Evolutionary conservation across 176 grass and related monocot species (phyloP).

Genomic region (Alopecurus myosuroides): DNA sequence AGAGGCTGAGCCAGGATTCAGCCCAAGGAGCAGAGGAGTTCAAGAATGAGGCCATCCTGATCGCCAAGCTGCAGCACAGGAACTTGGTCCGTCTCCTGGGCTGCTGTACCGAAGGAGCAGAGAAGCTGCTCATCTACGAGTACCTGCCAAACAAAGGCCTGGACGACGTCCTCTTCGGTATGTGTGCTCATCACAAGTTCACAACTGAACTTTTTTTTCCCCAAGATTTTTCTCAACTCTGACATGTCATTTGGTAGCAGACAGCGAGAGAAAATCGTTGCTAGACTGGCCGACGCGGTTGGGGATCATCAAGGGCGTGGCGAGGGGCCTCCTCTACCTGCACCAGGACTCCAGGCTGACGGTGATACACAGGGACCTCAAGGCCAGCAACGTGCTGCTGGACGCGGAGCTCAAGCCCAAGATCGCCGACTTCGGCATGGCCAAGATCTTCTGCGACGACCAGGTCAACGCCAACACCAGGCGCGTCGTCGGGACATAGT

Average conservation of each 20-base stretch:
- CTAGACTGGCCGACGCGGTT: conserved; percentile 41
- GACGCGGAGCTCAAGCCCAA: conserved; percentile 54
- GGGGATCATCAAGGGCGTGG: conserved; percentile 46
- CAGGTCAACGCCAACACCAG: conserved; percentile 53
- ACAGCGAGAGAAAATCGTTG: conserved; percentile 11
- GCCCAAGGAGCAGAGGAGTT: conserved; percentile 46
- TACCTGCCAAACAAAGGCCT: conserved; percentile 42
- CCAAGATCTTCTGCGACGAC: conserved; percentile 61
- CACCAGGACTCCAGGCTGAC: conserved; percentile 61
- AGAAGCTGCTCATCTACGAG: conserved; percentile 51
- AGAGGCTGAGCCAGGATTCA: conserved; percentile 44
- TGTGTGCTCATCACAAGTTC: background rate
- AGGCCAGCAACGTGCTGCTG: conserved; percentile 52
- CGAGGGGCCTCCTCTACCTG: conserved; percentile 60
- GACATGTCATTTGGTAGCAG: background rate
- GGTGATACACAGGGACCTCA: conserved; percentile 66
- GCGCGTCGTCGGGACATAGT: conserved; percentile 65
- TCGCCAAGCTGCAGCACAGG: conserved; percentile 31
- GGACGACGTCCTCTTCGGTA: conserved; percentile 40
- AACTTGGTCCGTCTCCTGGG: conserved; percentile 43
- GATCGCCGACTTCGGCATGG: conserved; percentile 70
- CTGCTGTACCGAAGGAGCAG: conserved; percentile 40
- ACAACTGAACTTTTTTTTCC: background rate
- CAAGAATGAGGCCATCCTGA: conserved; percentile 24
- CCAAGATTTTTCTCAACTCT: background rate